These are phyloP conservation scores for Pseudocercospora musae DNA, from an alignment of 2,329 filamentous ascomycete species.

Conservation along the genomic window DNA sequence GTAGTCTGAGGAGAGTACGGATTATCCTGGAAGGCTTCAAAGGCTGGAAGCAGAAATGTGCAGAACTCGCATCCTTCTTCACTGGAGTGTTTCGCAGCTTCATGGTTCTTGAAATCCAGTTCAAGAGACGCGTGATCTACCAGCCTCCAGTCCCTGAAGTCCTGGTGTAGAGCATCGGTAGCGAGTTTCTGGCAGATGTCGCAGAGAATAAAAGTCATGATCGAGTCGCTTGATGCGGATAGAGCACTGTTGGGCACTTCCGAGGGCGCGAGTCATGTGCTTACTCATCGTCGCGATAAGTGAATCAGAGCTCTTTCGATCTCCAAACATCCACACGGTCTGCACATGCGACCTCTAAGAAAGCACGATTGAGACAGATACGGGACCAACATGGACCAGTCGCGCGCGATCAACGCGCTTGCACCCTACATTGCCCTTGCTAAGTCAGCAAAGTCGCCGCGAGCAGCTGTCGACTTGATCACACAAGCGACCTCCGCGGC, in stretches of 20 bases:
- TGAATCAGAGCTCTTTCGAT: not conserved
- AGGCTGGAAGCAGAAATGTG: not conserved
- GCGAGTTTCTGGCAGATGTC: not conserved
- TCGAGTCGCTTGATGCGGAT: too few species aligned
- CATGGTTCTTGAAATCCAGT: not conserved
- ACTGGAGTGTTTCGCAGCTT: not conserved
- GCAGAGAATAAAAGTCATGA: not conserved
- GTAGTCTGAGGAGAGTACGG: not conserved
- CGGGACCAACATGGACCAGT: constrained; percentile 64
- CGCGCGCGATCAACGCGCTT: constrained; percentile 56
- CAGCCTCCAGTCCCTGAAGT: not conserved
- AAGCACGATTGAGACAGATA: not conserved
- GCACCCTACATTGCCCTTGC: constrained; percentile 88
- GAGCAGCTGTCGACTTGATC: constrained; percentile 81
- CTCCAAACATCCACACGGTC: too few species aligned
- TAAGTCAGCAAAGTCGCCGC: constrained; percentile 78
- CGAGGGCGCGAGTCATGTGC: not conserved
- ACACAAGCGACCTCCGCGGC: constrained; percentile 83
- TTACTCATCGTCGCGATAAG: not conserved
- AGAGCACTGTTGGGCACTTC: not conserved
- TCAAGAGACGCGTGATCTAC: not conserved
- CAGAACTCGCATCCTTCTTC: not conserved
- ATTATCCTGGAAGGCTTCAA: not conserved
- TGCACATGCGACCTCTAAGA: too few species aligned
- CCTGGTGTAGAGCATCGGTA: not conserved